Percentiles rank a stretch among this genome's conserved stretches.
phyloP scores from a whole-genome alignment of 2,329 filamentous ascomycete species.

The Biscogniauxia marginata region DNA sequence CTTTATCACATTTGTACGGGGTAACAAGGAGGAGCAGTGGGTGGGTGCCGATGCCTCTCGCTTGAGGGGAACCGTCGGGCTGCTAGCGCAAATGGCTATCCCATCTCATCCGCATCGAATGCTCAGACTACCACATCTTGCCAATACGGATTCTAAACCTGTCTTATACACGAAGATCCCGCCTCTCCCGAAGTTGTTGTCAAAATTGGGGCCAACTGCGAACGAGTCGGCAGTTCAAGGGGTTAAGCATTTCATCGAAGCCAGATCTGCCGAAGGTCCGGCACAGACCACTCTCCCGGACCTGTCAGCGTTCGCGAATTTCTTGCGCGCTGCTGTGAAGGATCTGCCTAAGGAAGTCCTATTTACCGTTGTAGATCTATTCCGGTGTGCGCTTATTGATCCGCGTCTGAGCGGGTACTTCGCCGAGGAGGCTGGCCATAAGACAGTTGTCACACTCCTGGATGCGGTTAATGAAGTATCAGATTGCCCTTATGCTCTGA shows the following conservation, averaged over 20 bases:
- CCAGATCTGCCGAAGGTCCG: constrained; percentile 55
- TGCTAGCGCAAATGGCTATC: constrained; percentile 73
- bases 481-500: constrained; percentile 73
- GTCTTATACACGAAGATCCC: constrained; percentile 76
- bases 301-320: constrained; percentile 61
- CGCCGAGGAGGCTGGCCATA: constrained; percentile 68
- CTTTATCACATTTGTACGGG: constrained; percentile 80
- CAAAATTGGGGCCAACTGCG: constrained; percentile 66
- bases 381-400: constrained; percentile 76
- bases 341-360: constrained; percentile 62
- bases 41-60: constrained; percentile 68
- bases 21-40: constrained; percentile 77
- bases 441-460: constrained; percentile 62
- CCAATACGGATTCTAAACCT: constrained; percentile 61
- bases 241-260: constrained; percentile 70
- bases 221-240: constrained; percentile 60
- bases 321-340: constrained; percentile 55
- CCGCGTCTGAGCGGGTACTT: constrained; percentile 78
- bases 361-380: constrained; percentile 83
- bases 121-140: constrained; percentile 68
- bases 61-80: constrained; percentile 68
- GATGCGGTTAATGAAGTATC: constrained; percentile 55
- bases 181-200: constrained; percentile 76
- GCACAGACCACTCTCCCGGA: constrained; percentile 70
- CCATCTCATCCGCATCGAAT: constrained; percentile 74